These are phyloP conservation scores for Volvox carteri DNA, from an alignment of 163 green algal genomes.

Conservation along the genomic window DNA sequence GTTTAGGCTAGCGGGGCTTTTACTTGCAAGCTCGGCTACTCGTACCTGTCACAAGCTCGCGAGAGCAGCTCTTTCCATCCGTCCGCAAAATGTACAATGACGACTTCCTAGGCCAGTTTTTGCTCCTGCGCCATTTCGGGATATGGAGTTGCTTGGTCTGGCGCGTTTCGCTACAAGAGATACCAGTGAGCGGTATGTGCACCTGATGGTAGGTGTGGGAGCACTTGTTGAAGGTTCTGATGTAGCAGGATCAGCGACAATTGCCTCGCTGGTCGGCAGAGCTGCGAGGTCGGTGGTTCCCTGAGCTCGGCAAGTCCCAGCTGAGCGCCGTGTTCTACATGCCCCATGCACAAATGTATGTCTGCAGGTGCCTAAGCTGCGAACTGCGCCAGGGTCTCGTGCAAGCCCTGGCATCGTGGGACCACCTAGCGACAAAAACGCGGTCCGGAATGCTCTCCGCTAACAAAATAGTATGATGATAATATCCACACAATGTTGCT, in stretches of 20 bases:
- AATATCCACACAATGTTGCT: too few relatives aligned
- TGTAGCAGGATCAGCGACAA: constrained; percentile 4
- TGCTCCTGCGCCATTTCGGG: background rate
- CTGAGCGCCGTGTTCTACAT: background rate
- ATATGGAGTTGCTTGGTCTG: background rate
- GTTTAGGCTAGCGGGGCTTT: too few relatives aligned
- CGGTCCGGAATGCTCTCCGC: background rate
- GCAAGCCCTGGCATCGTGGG: constrained; percentile 26
- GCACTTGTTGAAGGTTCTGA: constrained; percentile 52
- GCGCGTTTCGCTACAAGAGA: background rate
- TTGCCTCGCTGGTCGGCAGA: background rate
- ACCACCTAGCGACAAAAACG: background rate
- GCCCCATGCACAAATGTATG: background rate
- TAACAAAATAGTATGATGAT: background rate
- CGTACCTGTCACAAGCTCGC: constrained; percentile 88
- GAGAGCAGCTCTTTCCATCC: constrained; percentile 89
- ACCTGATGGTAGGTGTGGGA: constrained; percentile 26
- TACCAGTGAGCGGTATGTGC: background rate
- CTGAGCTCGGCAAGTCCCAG: background rate
- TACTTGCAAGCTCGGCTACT: background rate
- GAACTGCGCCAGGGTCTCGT: constrained; percentile 2
- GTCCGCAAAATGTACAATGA: constrained; percentile 91
- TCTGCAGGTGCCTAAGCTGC: background rate
- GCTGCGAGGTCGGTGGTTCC: constrained; percentile 11
- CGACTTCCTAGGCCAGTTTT: constrained; percentile 77